Evolutionary conservation across 371 early-diverging fungal genomes (phyloP).

Genomic region (Mucor irregularis): DNA sequence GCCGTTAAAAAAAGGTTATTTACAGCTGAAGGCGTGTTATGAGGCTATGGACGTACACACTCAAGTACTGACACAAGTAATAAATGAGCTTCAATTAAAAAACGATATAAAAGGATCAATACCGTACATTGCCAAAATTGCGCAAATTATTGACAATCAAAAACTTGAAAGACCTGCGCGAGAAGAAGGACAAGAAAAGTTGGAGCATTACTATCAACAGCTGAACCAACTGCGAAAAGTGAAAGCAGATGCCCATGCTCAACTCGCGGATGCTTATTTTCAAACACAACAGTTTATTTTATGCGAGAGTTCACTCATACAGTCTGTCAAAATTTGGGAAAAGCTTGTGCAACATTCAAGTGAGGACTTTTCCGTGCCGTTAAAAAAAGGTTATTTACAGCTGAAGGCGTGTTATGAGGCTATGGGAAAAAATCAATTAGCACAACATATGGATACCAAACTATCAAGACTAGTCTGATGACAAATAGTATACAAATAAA

Average conservation of each 20-base stretch:
- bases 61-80: slow-evolving; percentile 28
- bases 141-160: slow-evolving; percentile 44
- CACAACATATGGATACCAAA: slow-evolving; percentile 23
- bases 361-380: background rate
- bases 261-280: slow-evolving; percentile 37
- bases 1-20: slow-evolving; percentile 21
- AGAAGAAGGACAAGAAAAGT: background rate
- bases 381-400: slow-evolving; percentile 24
- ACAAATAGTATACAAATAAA: background rate
- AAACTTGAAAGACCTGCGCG: slow-evolving; percentile 1
- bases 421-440: slow-evolving; percentile 37
- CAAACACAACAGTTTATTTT: slow-evolving; percentile 23
- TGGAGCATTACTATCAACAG: slow-evolving; percentile 16
- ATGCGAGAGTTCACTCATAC: slow-evolving; percentile 27
- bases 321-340: slow-evolving; percentile 36
- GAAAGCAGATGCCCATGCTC: slow-evolving; percentile 40
- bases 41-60: slow-evolving; percentile 34
- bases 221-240: slow-evolving; percentile 12
- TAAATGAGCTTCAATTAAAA: slow-evolving; percentile 17
- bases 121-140: slow-evolving; percentile 47
- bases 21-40: slow-evolving; percentile 26
- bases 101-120: slow-evolving; percentile 31
- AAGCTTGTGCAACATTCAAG: slow-evolving; percentile 15
- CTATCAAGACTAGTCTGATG: background rate
- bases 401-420: slow-evolving; percentile 30